phyloP scores from a whole-genome alignment of 2,329 filamentous ascomycete genomes.

The Parastagonospora nodorum region DNA sequence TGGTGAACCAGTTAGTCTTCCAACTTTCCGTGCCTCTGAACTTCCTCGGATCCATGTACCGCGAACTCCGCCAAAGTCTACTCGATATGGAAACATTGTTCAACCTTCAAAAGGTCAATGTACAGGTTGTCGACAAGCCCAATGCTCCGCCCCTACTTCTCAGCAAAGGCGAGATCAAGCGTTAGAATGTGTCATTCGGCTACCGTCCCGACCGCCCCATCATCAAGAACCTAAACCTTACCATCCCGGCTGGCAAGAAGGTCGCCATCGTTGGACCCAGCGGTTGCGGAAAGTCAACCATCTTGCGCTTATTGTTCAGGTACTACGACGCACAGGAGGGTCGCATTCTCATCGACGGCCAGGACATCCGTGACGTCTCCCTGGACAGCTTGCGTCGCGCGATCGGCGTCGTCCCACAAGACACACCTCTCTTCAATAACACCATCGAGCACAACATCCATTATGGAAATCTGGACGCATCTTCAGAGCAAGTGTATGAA shows the following conservation, averaged over 20 bases:
- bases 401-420: conserved; percentile 96
- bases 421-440: conserved; percentile 96
- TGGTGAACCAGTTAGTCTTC: conserved; percentile 99
- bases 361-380: conserved; percentile 83
- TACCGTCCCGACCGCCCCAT: conserved; percentile 89
- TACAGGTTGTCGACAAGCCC: conserved; percentile 78
- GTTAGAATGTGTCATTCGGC: conserved; percentile 93
- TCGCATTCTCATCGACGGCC: conserved; percentile 87
- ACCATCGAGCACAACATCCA: conserved; percentile 94
- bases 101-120: conserved; percentile 94
- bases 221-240: conserved; percentile 79
- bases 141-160: conserved; percentile 75
- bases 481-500: conserved; percentile 71
- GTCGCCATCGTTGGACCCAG: conserved; percentile 94
- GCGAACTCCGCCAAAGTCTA: conserved; percentile 90
- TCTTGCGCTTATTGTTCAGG: conserved; percentile 87
- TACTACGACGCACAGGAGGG: conserved; percentile 90
- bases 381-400: conserved; percentile 80
- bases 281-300: conserved; percentile 94
- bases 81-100: conserved; percentile 99
- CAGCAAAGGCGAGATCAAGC: conserved; percentile 84
- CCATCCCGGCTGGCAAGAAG: conserved; percentile 94
- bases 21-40: conserved; percentile 96
- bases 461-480: conserved; percentile 83
- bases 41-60: conserved; percentile 97